Percentiles rank a stretch among this genome's conserved stretches.
phyloP scores from a whole-genome alignment of 2,329 filamentous ascomycete species.

The Aspergillus fumigatus region DNA sequence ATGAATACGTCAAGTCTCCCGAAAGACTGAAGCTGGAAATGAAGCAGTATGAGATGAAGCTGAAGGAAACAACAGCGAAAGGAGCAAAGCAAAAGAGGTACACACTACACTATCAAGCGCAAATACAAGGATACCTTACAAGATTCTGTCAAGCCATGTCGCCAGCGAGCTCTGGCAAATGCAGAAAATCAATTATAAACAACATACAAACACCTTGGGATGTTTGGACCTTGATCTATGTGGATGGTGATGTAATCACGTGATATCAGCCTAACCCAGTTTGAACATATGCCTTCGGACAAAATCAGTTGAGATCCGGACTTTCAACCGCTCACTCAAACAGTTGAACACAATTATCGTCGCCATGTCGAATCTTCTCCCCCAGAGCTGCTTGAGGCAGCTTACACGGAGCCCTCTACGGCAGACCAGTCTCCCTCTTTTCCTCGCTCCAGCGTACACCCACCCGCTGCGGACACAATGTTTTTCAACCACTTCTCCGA shows the following conservation, averaged over 20 bases:
- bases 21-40: not conserved
- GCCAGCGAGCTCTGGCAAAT: not conserved
- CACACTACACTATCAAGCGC: not conserved
- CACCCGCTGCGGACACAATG: constrained; percentile 40
- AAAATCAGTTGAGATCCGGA: constrained; percentile 30
- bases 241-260: constrained; percentile 11
- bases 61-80: not conserved
- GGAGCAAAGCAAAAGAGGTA: not conserved
- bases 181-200: not conserved
- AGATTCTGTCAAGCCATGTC: not conserved
- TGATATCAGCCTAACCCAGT: constrained; percentile 15
- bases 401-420: constrained; percentile 46
- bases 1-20: not conserved
- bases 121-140: not conserved
- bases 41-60: not conserved
- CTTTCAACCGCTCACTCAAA: constrained; percentile 18
- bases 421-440: constrained; percentile 59
- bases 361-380: constrained; percentile 61
- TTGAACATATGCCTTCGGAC: constrained; percentile 16
- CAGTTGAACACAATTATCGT: constrained; percentile 20
- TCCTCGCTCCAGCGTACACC: constrained; percentile 68
- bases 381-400: constrained; percentile 57
- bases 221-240: not conserved
- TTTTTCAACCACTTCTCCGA: constrained; percentile 68
- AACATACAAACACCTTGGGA: not conserved